Conservation (phyloP, 805 yeast species). For the Metschnikowia aberdeeniae region DNA sequence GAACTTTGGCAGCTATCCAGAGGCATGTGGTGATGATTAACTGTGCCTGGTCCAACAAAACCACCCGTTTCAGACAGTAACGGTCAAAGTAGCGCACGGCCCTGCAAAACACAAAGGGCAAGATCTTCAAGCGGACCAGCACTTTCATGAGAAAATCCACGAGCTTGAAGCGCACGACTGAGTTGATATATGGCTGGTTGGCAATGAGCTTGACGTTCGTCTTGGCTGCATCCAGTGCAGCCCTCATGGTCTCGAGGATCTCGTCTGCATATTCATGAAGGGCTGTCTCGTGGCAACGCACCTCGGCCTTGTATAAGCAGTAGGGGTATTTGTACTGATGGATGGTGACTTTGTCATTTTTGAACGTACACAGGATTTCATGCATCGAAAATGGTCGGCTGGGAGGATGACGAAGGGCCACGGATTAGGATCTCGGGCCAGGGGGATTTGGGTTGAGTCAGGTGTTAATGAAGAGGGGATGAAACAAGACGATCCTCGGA, state of each 20-base stretch:
- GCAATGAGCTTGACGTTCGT: conserved; percentile 59
- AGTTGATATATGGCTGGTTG: conserved; percentile 83
- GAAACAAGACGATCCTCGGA: neutral
- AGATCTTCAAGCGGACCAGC: conserved; percentile 57
- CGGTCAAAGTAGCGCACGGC: conserved; percentile 80
- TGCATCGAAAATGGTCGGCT: neutral
- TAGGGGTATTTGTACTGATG: conserved; percentile 48
- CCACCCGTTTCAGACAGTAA: conserved; percentile 83
- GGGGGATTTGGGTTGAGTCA: neutral
- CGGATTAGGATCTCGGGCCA: neutral
- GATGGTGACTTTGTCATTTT: conserved; percentile 9
- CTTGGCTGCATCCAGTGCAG: conserved; percentile 31
- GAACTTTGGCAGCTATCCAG: conserved; percentile 89
- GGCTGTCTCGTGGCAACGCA: conserved; percentile 41
- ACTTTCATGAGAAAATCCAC: conserved; percentile 78
- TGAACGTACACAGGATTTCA: conserved; percentile 8
- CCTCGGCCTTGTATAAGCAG: conserved; percentile 47
- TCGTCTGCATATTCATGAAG: conserved; percentile 53
- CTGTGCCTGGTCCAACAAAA: conserved; percentile 81
- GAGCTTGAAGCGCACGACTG: conserved; percentile 66
- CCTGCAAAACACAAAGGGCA: conserved; percentile 64
- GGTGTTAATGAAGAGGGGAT: neutral
- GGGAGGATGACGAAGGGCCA: neutral
- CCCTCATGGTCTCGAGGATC: conserved; percentile 36
- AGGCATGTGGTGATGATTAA: conserved; percentile 86